Evolutionary conservation across 2,329 filamentous ascomycete genomes (phyloP).

Genomic region (Aspergillus neotritici): DNA sequence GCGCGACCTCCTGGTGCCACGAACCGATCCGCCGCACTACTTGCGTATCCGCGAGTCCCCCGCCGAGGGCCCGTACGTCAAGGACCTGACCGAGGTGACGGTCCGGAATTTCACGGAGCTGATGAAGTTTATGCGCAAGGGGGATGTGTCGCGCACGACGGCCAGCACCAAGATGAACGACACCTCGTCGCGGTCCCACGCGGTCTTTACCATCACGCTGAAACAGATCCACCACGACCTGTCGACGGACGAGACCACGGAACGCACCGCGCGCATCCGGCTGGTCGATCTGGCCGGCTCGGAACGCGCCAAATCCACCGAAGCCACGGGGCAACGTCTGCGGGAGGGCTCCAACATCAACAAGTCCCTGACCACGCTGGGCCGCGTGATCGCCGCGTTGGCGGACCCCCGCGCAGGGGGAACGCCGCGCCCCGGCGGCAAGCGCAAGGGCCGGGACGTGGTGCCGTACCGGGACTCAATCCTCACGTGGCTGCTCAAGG

Average conservation of each 20-base stretch:
- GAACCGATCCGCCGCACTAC: conserved; percentile 76
- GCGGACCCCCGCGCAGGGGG: conserved; percentile 49
- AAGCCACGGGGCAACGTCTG: conserved; percentile 84
- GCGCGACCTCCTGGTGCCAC: conserved; percentile 79
- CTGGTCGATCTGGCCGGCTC: conserved; percentile 93
- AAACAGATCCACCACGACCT: conserved; percentile 98
- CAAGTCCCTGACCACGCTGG: conserved; percentile 92
- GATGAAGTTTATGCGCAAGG: conserved; percentile 81
- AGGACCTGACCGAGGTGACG: conserved; percentile 88
- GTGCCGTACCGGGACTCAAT: conserved; percentile 92
- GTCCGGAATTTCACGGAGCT: conserved; percentile 85
- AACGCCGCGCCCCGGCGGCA: conserved; percentile 53
- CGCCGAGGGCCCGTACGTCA: conserved; percentile 91
- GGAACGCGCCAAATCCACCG: conserved; percentile 89
- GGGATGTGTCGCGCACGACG: conserved; percentile 79
- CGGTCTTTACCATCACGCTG: conserved; percentile 95
- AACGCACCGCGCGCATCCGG: conserved; percentile 86
- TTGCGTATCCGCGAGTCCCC: conserved; percentile 96
- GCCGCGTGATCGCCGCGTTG: conserved; percentile 89
- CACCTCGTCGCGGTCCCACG: conserved; percentile 90
- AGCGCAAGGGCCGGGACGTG: conserved; percentile 62
- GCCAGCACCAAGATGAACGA: conserved; percentile 99
- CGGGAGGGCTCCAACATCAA: conserved; percentile 98
- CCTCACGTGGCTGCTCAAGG: conserved; percentile 81
- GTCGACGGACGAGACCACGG: conserved; percentile 94